These are phyloP conservation scores for Tephrocybe sp. DNA, from an alignment of 768 basidiomycete species.

Conservation along the genomic window DNA sequence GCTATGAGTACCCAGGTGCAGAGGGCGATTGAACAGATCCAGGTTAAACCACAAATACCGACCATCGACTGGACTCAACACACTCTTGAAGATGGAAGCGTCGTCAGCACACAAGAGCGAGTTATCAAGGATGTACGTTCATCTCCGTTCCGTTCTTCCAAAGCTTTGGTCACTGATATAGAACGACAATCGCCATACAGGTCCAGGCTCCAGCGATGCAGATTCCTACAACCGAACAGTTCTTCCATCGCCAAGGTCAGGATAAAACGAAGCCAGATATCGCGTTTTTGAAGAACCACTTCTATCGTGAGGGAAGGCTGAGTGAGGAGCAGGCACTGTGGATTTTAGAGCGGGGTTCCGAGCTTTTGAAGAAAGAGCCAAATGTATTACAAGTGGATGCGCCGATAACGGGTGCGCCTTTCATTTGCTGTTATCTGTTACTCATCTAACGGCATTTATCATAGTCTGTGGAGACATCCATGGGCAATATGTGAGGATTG, in stretches of 20 bases:
- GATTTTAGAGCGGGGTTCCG: conserved; percentile 87
- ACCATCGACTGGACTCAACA: conserved; percentile 91
- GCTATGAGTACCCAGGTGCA: conserved; percentile 55
- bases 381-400: conserved; percentile 95
- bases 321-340: conserved; percentile 94
- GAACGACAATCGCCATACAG: conserved; percentile 36
- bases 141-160: conserved; percentile 1
- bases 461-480: conserved; percentile 97
- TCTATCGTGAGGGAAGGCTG: conserved; percentile 92
- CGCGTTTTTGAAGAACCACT: conserved; percentile 97
- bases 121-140: conserved; percentile 89
- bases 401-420: conserved; percentile 84
- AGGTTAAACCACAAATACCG: conserved; percentile 47
- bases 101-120: conserved; percentile 91
- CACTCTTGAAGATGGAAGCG: conserved; percentile 86
- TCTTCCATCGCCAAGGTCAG: conserved; percentile 68
- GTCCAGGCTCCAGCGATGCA: conserved; percentile 97
- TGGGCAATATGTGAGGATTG: conserved; percentile 88
- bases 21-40: conserved; percentile 66
- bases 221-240: conserved; percentile 90
- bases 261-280: conserved; percentile 92
- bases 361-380: conserved; percentile 77
- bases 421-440: conserved; percentile 4
- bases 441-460: neutral
- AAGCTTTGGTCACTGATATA: neutral